Conservation (phyloP, 331 rosid species). For the Phaseolus coccineus region DNA sequence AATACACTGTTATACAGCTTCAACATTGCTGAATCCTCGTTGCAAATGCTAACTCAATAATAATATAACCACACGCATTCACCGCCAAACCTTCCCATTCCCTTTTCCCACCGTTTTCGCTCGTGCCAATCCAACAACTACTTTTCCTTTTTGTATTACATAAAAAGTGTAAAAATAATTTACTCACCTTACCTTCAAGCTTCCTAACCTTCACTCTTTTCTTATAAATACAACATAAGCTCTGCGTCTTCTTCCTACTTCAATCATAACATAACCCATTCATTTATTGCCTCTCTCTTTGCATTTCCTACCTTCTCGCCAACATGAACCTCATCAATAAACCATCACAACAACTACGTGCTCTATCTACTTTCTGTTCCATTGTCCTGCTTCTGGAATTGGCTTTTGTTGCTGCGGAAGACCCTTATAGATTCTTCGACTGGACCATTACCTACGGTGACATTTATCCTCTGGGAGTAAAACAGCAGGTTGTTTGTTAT, state of each 20-base stretch:
- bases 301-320: too few relatives aligned
- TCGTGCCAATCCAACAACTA: slow-evolving; percentile 12
- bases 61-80: slow-evolving; percentile 37
- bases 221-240: not conserved
- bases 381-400: slow-evolving; percentile 36
- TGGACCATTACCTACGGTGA: slow-evolving; percentile 83
- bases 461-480: slow-evolving; percentile 74
- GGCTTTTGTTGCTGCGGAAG: slow-evolving; percentile 52
- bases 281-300: too few relatives aligned
- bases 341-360: not conserved
- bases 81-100: slow-evolving; percentile 30
- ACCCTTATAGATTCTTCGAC: slow-evolving; percentile 77
- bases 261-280: not conserved
- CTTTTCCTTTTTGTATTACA: not conserved
- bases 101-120: slow-evolving; percentile 33
- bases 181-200: not conserved
- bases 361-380: slow-evolving; percentile 38
- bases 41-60: too few relatives aligned
- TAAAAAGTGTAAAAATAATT: not conserved
- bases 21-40: slow-evolving; percentile 5
- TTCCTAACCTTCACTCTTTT: not conserved
- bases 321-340: slow-evolving; percentile 44
- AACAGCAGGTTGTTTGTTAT: slow-evolving; percentile 56
- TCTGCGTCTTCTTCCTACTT: slow-evolving; percentile 21
- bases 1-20: slow-evolving; percentile 50